Evolutionary conservation across 1,139 yeast genomes (phyloP).

Genomic region (Lodderomyces orthopsilosis): DNA sequence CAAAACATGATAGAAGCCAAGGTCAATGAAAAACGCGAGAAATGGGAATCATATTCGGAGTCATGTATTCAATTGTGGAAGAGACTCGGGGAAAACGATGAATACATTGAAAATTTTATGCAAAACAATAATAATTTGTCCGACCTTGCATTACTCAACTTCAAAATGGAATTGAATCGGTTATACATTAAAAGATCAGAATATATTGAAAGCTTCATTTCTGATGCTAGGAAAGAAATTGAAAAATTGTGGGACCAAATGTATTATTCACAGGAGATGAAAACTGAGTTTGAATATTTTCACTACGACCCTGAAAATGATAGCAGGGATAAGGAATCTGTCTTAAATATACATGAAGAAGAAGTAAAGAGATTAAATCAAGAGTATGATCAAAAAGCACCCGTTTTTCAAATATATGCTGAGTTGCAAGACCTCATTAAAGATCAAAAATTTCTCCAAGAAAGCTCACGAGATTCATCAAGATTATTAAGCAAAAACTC

Average conservation of each 20-base stretch:
- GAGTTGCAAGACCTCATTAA: slow-evolving; percentile 53
- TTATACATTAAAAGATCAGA: slow-evolving; percentile 59
- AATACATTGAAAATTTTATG: slow-evolving; percentile 37
- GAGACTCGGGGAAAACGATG: slow-evolving; percentile 42
- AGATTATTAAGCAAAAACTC: slow-evolving; percentile 74
- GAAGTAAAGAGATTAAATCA: slow-evolving; percentile 54
- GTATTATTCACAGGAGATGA: slow-evolving; percentile 51
- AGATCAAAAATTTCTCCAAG: slow-evolving; percentile 63
- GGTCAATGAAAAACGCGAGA: slow-evolving; percentile 32
- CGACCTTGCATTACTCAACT: slow-evolving; percentile 35
- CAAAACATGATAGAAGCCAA: slow-evolving; percentile 25
- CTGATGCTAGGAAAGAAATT: slow-evolving; percentile 58
- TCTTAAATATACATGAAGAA: slow-evolving; percentile 56
- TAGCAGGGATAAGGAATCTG: slow-evolving; percentile 52
- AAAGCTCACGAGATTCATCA: slow-evolving; percentile 76
- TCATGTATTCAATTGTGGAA: slow-evolving; percentile 51
- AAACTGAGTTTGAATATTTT: slow-evolving; percentile 34
- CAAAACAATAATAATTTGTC: slow-evolving; percentile 35
- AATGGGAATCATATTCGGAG: slow-evolving; percentile 28
- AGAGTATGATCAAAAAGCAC: slow-evolving; percentile 51
- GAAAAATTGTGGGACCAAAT: slow-evolving; percentile 60
- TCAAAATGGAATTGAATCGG: slow-evolving; percentile 55
- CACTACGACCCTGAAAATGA: slow-evolving; percentile 37
- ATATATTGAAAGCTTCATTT: slow-evolving; percentile 65
- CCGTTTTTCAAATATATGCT: slow-evolving; percentile 53